Evolutionary conservation across 1,284 basidiomycete genomes (phyloP).

Genomic region (Leccinum huronense): DNA sequence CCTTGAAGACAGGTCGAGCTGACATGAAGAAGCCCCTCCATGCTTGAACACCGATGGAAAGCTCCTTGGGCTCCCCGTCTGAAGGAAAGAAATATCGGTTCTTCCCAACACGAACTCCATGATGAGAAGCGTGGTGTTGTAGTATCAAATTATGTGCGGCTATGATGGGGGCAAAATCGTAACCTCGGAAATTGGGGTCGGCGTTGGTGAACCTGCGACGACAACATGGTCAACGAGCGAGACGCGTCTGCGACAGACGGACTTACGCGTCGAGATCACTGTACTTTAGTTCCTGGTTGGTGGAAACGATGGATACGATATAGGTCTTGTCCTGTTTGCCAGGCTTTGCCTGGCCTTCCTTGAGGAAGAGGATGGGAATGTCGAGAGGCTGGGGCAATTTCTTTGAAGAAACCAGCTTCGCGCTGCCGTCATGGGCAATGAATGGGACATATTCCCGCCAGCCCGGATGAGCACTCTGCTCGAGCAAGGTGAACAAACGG

Average conservation of each 20-base stretch:
- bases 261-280: slow-evolving; percentile 50
- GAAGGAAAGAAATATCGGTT: slow-evolving; percentile 61
- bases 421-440: slow-evolving; percentile 62
- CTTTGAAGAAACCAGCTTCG: slow-evolving; percentile 55
- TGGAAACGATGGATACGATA: slow-evolving; percentile 49
- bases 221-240: background rate
- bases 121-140: slow-evolving; percentile 53
- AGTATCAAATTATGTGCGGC: slow-evolving; percentile 67
- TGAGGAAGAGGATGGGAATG: slow-evolving; percentile 49
- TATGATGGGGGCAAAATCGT: slow-evolving; percentile 52
- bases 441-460: slow-evolving; percentile 43
- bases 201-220: slow-evolving; percentile 53
- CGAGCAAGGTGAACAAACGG: slow-evolving; percentile 61
- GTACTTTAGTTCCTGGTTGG: slow-evolving; percentile 43
- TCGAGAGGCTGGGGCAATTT: slow-evolving; percentile 56
- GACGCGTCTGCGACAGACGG: background rate
- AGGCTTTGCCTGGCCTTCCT: slow-evolving; percentile 52
- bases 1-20: slow-evolving; percentile 59
- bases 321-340: slow-evolving; percentile 46
- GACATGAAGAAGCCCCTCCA: slow-evolving; percentile 69
- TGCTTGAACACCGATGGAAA: slow-evolving; percentile 54
- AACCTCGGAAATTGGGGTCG: slow-evolving; percentile 38
- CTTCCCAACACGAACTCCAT: slow-evolving; percentile 56
- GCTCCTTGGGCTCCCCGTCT: slow-evolving; percentile 27
- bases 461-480: slow-evolving; percentile 39